Evolutionary conservation across 1,284 basidiomycete genomes (phyloP), one percentile per base, ranked within the genome.

Genomic region (Apiotrichum gamsii): DNA sequence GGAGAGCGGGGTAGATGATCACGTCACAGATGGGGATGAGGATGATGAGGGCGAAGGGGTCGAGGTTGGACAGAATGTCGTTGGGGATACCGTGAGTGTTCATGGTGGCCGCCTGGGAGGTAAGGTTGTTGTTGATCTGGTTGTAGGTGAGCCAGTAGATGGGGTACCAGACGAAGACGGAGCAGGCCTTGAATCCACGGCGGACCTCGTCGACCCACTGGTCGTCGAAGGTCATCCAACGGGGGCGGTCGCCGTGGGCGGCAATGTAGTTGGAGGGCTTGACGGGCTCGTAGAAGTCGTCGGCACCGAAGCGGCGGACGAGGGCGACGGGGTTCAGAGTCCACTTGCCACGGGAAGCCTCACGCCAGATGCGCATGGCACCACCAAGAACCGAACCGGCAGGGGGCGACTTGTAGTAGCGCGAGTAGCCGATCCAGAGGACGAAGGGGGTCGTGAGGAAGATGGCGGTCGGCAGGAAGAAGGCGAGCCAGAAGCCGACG

Each of bases 401-500:
- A 8, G 75, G 72, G 10, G 74, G 72, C 1, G 61, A 62, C 45
- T 64, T 67, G 60, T 66, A 61, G 41, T 75, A 66, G 32, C 56
- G 51, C 43, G 73, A 72, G 49, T 57, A 59, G 9, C 65, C 63
- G 24, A 69, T 45, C 30, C 56, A 48, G 16, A 75, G 63, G 10
- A 74, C 69, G 45, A 73, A 57, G 15, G 75, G 67, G 56, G 70
- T 69, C 40, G 76, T 44, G 40, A 71, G 54, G 59, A 75, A 76
- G 41, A 75, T 57, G 46, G 74, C 61, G n/a, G 69, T 72, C 3
- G 74, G 75, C 4, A 74, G 54, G 15, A 72, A 60, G 60, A 61
- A 75, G 3, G 65, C 64, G 13, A 72, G 54, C 68, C 67, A 72
- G 59, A 69, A 72, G 8, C 70, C 69, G 32, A 67, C 54, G n/a